These are phyloP conservation scores for Coemansia sp. DNA, from an alignment of 192 early-diverging fungal genomes.

Conservation along the genomic window DNA sequence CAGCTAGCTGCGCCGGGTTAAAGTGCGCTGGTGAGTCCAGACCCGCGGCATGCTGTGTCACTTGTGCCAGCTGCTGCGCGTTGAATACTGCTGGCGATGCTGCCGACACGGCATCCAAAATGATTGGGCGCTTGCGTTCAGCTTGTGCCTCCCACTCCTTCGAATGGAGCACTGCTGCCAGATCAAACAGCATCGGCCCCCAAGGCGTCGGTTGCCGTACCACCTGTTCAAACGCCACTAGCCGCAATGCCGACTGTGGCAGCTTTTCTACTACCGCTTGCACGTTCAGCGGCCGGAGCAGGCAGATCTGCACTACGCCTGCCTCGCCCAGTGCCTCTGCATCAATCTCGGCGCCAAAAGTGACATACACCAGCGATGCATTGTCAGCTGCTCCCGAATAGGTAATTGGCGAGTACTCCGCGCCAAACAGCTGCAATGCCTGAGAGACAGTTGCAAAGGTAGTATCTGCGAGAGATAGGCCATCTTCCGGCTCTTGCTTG, in stretches of 20 bases:
- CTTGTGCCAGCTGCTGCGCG: conserved; percentile 18
- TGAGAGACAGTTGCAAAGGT: conserved; percentile 10
- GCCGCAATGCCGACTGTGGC: conserved; percentile 62
- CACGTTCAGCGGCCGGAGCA: conserved; percentile 76
- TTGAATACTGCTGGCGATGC: conserved; percentile 24
- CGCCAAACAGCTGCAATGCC: conserved; percentile 28
- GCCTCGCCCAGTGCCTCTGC: conserved; percentile 53
- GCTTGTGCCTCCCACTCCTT: conserved; percentile 50
- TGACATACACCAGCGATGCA: conserved; percentile 72
- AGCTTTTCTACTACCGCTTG: conserved; percentile 55
- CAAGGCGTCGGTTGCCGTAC: conserved; percentile 61
- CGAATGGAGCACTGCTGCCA: conserved; percentile 69
- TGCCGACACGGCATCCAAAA: conserved; percentile 33
- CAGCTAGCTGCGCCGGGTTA: conserved; percentile 29
- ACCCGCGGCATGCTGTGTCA: conserved; percentile 17
- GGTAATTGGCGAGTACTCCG: conserved; percentile 11
- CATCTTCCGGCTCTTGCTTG: conserved; percentile 2
- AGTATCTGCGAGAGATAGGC: neutral
- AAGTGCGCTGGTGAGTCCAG: conserved; percentile 42
- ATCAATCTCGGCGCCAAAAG: conserved; percentile 49
- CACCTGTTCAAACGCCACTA: conserved; percentile 66
- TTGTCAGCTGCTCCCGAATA: conserved; percentile 38
- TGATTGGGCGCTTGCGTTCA: conserved; percentile 34
- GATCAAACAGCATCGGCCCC: conserved; percentile 83
- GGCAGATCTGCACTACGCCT: conserved; percentile 71